phyloP scores from a whole-genome alignment of 164 flowering plant species.

The Kingdonia uniflora region DNA sequence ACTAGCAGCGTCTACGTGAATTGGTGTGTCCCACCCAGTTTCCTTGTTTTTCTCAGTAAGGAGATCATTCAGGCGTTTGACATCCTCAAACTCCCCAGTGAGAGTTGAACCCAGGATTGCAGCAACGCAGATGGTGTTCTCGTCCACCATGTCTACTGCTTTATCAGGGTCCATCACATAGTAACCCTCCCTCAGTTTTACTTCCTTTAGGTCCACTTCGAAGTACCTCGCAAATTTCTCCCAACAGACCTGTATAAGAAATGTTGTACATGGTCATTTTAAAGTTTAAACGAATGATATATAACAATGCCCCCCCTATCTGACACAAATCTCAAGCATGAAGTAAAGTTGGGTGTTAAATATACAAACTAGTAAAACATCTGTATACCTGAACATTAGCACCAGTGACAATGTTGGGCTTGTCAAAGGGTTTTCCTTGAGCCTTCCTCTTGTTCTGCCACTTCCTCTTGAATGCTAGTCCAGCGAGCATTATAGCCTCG shows the following conservation, averaged over 20 bases:
- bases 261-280: no score
- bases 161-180: constrained; percentile 69
- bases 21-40: constrained; percentile 64
- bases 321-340: not conserved
- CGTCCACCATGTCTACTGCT: constrained; percentile 72
- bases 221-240: constrained; percentile 75
- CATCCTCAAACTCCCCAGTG: constrained; percentile 69
- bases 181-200: constrained; percentile 50
- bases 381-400: constrained; percentile 48
- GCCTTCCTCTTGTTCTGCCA: constrained; percentile 56
- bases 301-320: not conserved
- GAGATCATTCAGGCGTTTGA: constrained; percentile 47
- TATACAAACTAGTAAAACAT: not conserved
- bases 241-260: constrained; percentile 37
- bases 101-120: constrained; percentile 69
- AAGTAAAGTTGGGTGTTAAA: no score
- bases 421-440: constrained; percentile 46
- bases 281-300: no score
- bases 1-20: constrained; percentile 71
- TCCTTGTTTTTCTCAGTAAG: constrained; percentile 44
- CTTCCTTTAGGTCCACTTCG: constrained; percentile 71
- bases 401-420: constrained; percentile 69
- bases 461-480: constrained; percentile 62
- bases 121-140: constrained; percentile 73
- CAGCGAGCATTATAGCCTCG: constrained; percentile 75